phyloP scores from a whole-genome alignment of 106 monocot genomes.

The Ottelia alismoides region DNA sequence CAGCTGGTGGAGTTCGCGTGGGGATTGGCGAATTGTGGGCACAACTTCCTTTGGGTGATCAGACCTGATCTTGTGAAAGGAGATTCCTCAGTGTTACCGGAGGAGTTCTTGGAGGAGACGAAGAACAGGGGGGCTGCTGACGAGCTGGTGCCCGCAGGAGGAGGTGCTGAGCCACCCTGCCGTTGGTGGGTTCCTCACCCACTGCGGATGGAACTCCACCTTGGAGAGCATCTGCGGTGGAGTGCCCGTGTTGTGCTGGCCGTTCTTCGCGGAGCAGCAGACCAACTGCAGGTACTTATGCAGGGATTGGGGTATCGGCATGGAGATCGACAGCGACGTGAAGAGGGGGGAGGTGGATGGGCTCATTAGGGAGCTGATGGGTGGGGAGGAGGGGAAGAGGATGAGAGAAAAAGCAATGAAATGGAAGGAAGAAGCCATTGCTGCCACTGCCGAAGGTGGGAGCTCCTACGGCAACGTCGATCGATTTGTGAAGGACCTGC shows the following conservation, averaged over 20 bases:
- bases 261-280: slow-evolving; percentile 8
- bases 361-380: no score
- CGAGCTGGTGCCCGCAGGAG: slow-evolving; percentile 5
- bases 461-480: no score
- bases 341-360: slow-evolving; percentile 3
- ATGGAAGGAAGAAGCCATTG: no score
- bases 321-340: slow-evolving; percentile 2
- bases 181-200: slow-evolving; percentile 1
- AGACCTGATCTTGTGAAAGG: not conserved
- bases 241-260: slow-evolving; percentile 14
- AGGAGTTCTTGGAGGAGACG: slow-evolving; percentile 2
- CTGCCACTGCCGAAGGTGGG: no score
- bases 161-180: not conserved
- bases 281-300: not conserved
- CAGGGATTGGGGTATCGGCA: not conserved
- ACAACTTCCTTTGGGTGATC: slow-evolving; percentile 1
- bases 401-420: no score
- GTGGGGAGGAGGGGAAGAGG: no score
- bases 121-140: not conserved
- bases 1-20: slow-evolving; percentile 13
- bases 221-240: slow-evolving; percentile 7
- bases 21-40: slow-evolving; percentile 2
- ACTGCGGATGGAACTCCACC: slow-evolving; percentile 9
- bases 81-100: not conserved
- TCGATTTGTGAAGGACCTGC: no score